Evolutionary conservation across 2,329 filamentous ascomycete genomes (phyloP).

Genomic region (Decorospora gaudefroyi): DNA sequence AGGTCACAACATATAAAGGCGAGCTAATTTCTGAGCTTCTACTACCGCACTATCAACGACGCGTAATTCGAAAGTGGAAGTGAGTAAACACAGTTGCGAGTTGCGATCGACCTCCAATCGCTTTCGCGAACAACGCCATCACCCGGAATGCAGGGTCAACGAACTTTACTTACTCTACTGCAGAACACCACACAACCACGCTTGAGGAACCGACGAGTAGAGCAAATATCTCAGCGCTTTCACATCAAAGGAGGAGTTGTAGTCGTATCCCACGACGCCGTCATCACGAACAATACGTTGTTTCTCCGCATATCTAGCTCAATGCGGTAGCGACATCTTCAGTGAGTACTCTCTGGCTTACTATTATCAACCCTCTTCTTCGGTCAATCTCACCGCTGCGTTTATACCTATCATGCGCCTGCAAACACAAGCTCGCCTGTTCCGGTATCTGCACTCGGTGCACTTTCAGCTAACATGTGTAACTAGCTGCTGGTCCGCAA

Average conservation of each 20-base stretch:
- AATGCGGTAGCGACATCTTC: slow-evolving; percentile 19
- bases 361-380: not conserved
- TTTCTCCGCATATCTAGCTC: slow-evolving; percentile 7
- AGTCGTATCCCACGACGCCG: not conserved
- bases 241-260: not conserved
- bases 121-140: slow-evolving; percentile 12
- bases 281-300: slow-evolving; percentile 1
- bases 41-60: not conserved
- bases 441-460: no score
- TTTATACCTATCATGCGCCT: not conserved
- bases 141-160: slow-evolving; percentile 2
- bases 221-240: not conserved
- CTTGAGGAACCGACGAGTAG: not conserved
- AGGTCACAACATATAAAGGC: not conserved
- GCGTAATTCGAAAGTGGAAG: not conserved
- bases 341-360: slow-evolving; percentile 10
- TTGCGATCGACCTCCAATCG: slow-evolving; percentile 3
- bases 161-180: slow-evolving; percentile 9
- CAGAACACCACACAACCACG: slow-evolving; percentile 2
- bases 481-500: slow-evolving; percentile 17
- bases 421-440: not conserved
- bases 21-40: not conserved
- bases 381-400: not conserved
- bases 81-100: slow-evolving; percentile 9
- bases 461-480: slow-evolving; percentile 5